Evolutionary conservation across 208 protist genomes (phyloP).

Genomic region (Kentomonas sorsogonicus): DNA sequence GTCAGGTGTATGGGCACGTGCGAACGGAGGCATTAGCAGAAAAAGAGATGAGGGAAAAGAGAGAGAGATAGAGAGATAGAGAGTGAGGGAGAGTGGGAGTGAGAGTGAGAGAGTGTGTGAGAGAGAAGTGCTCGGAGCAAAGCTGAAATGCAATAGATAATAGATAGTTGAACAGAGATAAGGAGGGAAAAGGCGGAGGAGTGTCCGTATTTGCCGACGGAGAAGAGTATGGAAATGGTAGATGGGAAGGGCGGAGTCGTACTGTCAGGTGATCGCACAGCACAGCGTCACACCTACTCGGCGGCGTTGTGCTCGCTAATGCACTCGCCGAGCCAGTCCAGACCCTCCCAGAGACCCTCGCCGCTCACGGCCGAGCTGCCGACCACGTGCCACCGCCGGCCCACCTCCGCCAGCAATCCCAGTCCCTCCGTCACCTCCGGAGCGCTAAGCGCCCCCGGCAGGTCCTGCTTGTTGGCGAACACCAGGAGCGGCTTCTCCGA

Average conservation of each 20-base stretch:
- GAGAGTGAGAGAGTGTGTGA: not conserved
- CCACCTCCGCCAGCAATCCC: conserved; percentile 87
- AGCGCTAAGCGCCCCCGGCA: conserved; percentile 96
- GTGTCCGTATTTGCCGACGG: too few species aligned
- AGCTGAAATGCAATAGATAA: too few species aligned
- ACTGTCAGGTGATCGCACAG: too few species aligned
- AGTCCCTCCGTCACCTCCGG: conserved; percentile 96
- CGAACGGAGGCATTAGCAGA: not conserved
- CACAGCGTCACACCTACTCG: too few species aligned
- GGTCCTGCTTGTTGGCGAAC: conserved; percentile 99
- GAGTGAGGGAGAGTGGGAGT: not conserved
- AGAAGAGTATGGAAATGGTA: too few species aligned
- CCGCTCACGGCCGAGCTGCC: conserved; percentile 88
- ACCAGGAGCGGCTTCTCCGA: conserved; percentile 94
- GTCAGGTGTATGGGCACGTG: not conserved
- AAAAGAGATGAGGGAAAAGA: conserved; percentile 6
- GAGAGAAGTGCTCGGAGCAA: not conserved
- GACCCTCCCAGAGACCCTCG: conserved; percentile 90
- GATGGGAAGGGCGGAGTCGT: too few species aligned
- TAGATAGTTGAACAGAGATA: too few species aligned
- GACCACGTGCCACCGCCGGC: conserved; percentile 93
- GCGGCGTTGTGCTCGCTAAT: conserved; percentile 83
- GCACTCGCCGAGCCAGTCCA: conserved; percentile 89
- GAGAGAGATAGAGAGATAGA: not conserved
- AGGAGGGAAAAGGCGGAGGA: too few species aligned